Evolutionary conservation across 139 green algal genomes (phyloP), one percentile per base, ranked within the genome.

Genomic region (Micromonas commoda): DNA sequence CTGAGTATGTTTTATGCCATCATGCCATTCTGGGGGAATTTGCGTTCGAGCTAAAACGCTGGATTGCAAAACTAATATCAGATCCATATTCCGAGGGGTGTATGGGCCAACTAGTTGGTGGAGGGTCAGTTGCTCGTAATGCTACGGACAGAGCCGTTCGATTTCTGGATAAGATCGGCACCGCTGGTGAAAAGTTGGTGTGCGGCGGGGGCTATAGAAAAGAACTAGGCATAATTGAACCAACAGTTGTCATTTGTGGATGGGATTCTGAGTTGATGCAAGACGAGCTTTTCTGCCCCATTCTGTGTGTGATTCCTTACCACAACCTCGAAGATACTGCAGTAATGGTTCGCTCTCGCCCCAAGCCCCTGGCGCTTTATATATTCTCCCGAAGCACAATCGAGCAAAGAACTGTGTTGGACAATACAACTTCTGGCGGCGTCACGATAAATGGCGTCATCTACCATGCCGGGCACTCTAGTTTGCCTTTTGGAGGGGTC

Each of bases 221-320:
- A 19, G 69, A 37, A 5, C 31, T 16, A 54, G 71, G 80, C 21
- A 82, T 77, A 61, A 77, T 88, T 23, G 82, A 80, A 0, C 83
- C 83, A 33, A 88, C 83, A 26, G 21, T 88, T 3, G 32, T 88
- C 4, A 76, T 61, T 26, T 71, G 84, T 32, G 72, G 64, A 31
- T 28, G 68, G 23, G 70, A 54, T 33, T 65, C 79, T 1, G 24
- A 33, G 3, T 23, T 86, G 2, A 83, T 87, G 83, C 39, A 81
- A 24, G 84, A 88, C 31, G 83, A 88, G 71, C 82, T 86, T 19
- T 88, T 88, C 86, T 82, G 84, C 24, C 83, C 83, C 45, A 81
- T 88, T 57, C 78, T 88, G 24, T 67, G 68, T 2, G 60, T 88
- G 66, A 76, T 75, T 32, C 23, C 78, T 80, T 61, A 65, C 1